Base-by-base conservation (phyloP, 2,329 filamentous ascomycete genomes). In the Claviceps quebecensis region DNA sequence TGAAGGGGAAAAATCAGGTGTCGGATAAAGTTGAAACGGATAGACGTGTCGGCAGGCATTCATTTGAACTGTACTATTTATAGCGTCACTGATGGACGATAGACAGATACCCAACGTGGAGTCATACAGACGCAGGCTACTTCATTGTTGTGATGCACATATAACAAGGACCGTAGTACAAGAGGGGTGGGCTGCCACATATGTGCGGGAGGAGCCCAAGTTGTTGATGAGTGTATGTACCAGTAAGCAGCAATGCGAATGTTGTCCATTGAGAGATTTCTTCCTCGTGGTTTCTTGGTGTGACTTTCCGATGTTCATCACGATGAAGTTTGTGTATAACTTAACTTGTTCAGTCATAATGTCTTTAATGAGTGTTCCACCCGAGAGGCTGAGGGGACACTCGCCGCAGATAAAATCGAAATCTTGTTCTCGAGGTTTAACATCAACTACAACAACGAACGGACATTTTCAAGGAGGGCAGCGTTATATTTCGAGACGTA, bases 391-490 rank as follows among this genome's bases (percentile, higher is more conserved):
- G 19, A 90, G 85, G 90, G 91, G 3, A 94, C 89, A 0, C 68
- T 94, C 1, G 80, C 90, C 3, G 75, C 81, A 2, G 89, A 97
- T 61, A 98, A 98, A 71, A 93, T 98, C 63, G 93, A 98, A 71
- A 94, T 98, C 19, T 71, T 98, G 14, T 98, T 93, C 66, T 86
- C 83, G 1, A 77, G 77, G 26, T 97, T 95, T 66, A 80, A 83
- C 2, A 90, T 97, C 64, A 98, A 98, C 69, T 98, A 98, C 70
- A 98, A 98, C 67, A 93, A 95, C 58, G 93, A 98, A 66, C 81
- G 0, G 88, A 94, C 56, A 89, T 96, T 16, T 95, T 80, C 67
- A 93, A 84, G 66, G 98, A 97, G 65, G 93, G 93, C 4, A 97
- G 87, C 57, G 84, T 96, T 2, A 69, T 97, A 5, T 93, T 90